A percentile compares a stretch with the other conserved stretches of the same genome.
Evolutionary conservation across 768 basidiomycete genomes (phyloP).

Genomic region (Xerocomus brunneocitrinus): DNA sequence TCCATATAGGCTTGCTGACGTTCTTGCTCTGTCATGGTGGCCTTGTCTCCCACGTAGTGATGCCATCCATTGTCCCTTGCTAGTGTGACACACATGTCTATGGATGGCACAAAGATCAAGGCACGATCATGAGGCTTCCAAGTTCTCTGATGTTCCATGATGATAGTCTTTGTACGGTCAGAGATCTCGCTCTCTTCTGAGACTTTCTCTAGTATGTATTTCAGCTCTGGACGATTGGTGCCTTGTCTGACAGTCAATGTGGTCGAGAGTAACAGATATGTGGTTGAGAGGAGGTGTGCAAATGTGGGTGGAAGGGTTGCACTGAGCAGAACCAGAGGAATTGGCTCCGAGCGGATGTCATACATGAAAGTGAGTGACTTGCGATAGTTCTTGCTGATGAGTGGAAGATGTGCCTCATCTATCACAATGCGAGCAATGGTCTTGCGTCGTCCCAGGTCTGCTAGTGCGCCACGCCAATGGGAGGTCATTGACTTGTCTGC

Average conservation of each 20-base stretch:
- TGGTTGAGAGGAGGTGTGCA: not conserved
- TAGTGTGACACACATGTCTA: not conserved
- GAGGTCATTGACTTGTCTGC: constrained; percentile 1
- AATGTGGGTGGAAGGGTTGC: constrained; percentile 14
- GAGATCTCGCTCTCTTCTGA: accelerated
- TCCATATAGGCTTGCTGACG: not conserved
- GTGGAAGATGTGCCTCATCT: constrained; percentile 24
- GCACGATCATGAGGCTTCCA: not conserved
- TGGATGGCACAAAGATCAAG: constrained; percentile 10
- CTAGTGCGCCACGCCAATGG: constrained; percentile 9
- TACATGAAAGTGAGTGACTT: not conserved
- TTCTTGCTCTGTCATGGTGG: not conserved
- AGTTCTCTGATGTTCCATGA: not conserved
- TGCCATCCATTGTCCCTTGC: not conserved
- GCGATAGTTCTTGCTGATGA: constrained; percentile 11
- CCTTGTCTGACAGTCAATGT: not conserved
- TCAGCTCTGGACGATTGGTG: constrained; percentile 10
- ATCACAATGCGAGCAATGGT: constrained; percentile 11
- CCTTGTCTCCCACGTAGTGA: constrained; percentile 14
- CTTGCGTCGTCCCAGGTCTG: not conserved
- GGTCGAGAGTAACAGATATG: constrained; percentile 1
- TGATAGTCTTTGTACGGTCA: not conserved
- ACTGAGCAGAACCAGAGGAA: constrained; percentile 19
- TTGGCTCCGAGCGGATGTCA: not conserved
- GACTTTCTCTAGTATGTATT: constrained; percentile 5